Percentiles rank a stretch among this genome's conserved stretches.
phyloP scores from a whole-genome alignment of 2,329 filamentous ascomycete species.

The Magnaporthales sp. region DNA sequence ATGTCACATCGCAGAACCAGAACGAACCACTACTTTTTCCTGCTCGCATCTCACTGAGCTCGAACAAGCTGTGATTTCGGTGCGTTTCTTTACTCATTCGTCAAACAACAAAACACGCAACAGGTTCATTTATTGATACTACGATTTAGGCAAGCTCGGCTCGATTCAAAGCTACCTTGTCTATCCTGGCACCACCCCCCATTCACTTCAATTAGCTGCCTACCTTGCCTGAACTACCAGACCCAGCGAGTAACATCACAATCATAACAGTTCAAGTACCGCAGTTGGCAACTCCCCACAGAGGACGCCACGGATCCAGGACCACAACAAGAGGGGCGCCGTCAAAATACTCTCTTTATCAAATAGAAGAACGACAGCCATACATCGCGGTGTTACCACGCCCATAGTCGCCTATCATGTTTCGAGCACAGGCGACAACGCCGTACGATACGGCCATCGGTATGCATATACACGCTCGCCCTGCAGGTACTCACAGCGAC shows the following conservation, averaged over 20 bases:
- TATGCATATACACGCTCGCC: slow-evolving; percentile 23
- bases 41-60: not conserved
- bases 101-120: not conserved
- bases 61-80: not conserved
- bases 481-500: not conserved
- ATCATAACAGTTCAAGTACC: not conserved
- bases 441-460: slow-evolving; percentile 53
- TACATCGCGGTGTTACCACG: not conserved
- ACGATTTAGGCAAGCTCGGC: not conserved
- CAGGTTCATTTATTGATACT: not conserved
- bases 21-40: not conserved
- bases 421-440: slow-evolving; percentile 46
- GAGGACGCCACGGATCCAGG: not conserved
- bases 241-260: not conserved
- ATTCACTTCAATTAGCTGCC: not conserved
- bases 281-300: not conserved
- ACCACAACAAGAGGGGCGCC: not conserved
- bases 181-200: not conserved
- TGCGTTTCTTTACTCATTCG: not conserved
- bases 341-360: not conserved
- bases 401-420: slow-evolving; percentile 36
- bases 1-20: not conserved
- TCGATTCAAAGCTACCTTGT: not conserved
- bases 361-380: not conserved
- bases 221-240: not conserved